phyloP scores from a whole-genome alignment of 2,329 filamentous ascomycete genomes.

The Fonsecaea monophora region DNA sequence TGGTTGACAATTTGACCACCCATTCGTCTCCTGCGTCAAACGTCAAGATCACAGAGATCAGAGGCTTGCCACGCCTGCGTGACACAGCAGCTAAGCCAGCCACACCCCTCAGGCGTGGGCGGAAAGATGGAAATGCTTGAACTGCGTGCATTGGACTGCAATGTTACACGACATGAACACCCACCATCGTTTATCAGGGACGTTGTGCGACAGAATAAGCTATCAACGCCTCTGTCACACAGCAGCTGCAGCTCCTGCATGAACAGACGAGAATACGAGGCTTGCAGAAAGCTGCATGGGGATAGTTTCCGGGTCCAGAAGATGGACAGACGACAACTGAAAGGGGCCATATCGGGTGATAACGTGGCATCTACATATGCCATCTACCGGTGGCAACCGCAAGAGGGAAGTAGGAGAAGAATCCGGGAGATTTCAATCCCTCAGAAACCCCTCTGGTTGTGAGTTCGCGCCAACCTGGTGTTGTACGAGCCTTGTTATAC shows the following conservation, averaged over 20 bases:
- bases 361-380: not conserved
- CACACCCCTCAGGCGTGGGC: not conserved
- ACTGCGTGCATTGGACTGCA: not conserved
- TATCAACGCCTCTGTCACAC: constrained; percentile 6
- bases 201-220: not conserved
- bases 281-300: not conserved
- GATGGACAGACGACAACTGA: not conserved
- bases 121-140: not conserved
- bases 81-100: constrained; percentile 13
- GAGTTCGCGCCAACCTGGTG: no score
- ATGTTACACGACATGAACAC: constrained; percentile 2
- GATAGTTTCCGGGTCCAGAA: not conserved
- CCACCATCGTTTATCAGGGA: not conserved
- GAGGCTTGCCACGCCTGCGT: not conserved
- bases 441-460: no score
- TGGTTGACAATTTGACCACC: not conserved
- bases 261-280: not conserved
- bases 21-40: not conserved
- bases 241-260: constrained; percentile 1
- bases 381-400: not conserved
- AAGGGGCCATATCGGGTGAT: not conserved
- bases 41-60: not conserved
- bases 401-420: not conserved
- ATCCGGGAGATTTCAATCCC: no score
- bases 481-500: no score